Base-by-base conservation (phyloP, 257 asterid species). In the Scutellaria baicalensis region DNA sequence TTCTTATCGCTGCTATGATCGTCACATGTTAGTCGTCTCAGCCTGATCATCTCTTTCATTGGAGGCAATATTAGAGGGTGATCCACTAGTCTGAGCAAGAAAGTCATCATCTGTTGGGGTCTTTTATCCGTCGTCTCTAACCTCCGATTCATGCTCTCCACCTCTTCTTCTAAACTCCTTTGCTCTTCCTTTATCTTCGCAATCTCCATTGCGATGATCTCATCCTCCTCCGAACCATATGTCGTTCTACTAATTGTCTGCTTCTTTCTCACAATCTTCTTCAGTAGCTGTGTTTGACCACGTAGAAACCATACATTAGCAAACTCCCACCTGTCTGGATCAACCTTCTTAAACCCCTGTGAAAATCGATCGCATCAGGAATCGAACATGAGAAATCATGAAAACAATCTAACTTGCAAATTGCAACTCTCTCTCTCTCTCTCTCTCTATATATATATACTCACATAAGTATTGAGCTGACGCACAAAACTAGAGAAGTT, bases 401-500 rank as follows among this genome's bases (percentile, higher is more conserved):
- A 1, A 33, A 4, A 6, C 4, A 61, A 55, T 14, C n/a, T 1
- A 12, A n/a, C 33, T 27, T 2, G 43, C 2, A 16, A 8, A 7
- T 45, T 9, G 7, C 3, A 51, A 63, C 4, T n/a, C n/a, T n/a
- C n/a, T n/a, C n/a, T n/a, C n/a, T n/a, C n/a, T n/a, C n/a, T n/a
- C n/a, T n/a, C n/a, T n/a, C n/a, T n/a, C n/a, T n/a, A n/a, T n/a
- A n/a, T n/a, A n/a, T n/a, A n/a, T n/a, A n/a, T 6, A 84, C 97
- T 84, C 55, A 92, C 98, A 69, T 92, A 89, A 52, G 98, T 89
- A 64, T 92, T 92, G 78, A 92, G 94, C 81, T 92, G 98, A 33
- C 98, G 96, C 61, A 92, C 89, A 45, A 92, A 92, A 81, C 98
- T 92, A 33, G 96, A 92, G 89, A 92, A 92, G 77, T 92, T 92